Evolutionary conservation across 1,284 basidiomycete genomes (phyloP), one percentile per base, ranked within the genome.

Genomic region (Cryptococcus sp.): DNA sequence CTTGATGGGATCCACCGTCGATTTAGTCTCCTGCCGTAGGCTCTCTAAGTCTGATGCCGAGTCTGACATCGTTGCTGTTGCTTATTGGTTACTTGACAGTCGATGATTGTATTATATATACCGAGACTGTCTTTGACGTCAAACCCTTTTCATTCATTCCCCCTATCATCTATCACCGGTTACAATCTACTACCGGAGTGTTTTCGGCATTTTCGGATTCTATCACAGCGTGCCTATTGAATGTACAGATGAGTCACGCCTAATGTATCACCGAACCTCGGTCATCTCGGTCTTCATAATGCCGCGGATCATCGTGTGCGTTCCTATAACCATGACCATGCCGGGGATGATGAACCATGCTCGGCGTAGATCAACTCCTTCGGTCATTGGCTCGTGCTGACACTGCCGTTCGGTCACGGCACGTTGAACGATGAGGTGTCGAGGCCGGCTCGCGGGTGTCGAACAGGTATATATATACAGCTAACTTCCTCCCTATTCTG

Each of bases 1-100:
- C 77, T 93, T 94, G 66, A 84, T 51, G 22, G 69, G 66, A 53
- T 67, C 61, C 39, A 70, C 65, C 16, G 69, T 72, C 45, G 62
- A 60, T 55, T 70, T 67, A 18, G 55, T 49, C 32, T 53, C 48
- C n/a, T 49, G 37, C 13, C 42, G 22, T 42, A 52, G 48, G 23
- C 62, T 61, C 49, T 66, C 57, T 49, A 70, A 49, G 43, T 66
- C 67, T 47, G 57, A 48, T 5, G 60, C 57, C 44, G 57, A 56
- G 55, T 67, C 63, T 46, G 70, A 71, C 70, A 71, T 72, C 34
- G 50, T 54, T 32, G 4, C 18, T 28, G 28, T 11, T 28, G 4
- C 5, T 28, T 5, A 11, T 5, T 28, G 28, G 28, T 4, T 28
- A 28, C 11, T 28, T 5, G 11, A 28, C 5, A 28, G 28, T 28